Evolutionary conservation across 1,284 basidiomycete species (phyloP), one percentile per base, ranked within the genome.

Genomic region (Trichosporon sp.): DNA sequence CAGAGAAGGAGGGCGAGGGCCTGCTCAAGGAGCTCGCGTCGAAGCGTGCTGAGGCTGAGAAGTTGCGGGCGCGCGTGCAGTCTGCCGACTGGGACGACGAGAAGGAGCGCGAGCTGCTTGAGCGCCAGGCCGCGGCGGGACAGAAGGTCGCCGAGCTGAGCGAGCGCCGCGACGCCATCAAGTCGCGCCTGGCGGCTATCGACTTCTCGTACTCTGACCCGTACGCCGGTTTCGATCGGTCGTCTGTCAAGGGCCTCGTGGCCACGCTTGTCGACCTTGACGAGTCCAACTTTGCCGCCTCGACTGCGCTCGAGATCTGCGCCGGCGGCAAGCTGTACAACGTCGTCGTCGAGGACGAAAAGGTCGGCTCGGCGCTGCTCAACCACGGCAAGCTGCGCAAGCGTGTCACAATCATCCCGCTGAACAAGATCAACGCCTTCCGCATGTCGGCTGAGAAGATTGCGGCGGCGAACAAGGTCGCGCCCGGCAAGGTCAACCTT

Each of bases 261-360:
- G 93, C 90, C 0, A 88, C 87, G 21, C 85, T 98, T 21, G 87
- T 97, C 69, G 83, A 86, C 0, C 86, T 99, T 1, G 85, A 88
- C 36, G 80, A 86, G 27, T 81, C 85, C 58, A 87, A 94, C 74
- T 88, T 87, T 73, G 83, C 88, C 71, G 90, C 89, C 67, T 87
- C 92, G 1, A 93, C 92, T 0, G 96, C 95, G 1, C 85, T 99
- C 25, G 96, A 99, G 80, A 89, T 98, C 67, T 89, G 91, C 31
- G 95, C 95, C 0, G 94, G 95, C 2, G 89, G 87, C 1, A 89
- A 90, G 68, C 84, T 99, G n/a, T 97, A 92, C 82, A 95, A 98
- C 68, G 90, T 95, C 40, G 90, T 98, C 21, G 92, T 98, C 21
- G 88, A 95, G 71, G 89, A 96, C 76, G 92, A 97, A 78, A 85